A percentile compares a stretch with the other conserved stretches of the same genome.
These are phyloP conservation scores for Jamesozyma rosinii DNA, from an alignment of 805 yeast species.

Conservation along the genomic window DNA sequence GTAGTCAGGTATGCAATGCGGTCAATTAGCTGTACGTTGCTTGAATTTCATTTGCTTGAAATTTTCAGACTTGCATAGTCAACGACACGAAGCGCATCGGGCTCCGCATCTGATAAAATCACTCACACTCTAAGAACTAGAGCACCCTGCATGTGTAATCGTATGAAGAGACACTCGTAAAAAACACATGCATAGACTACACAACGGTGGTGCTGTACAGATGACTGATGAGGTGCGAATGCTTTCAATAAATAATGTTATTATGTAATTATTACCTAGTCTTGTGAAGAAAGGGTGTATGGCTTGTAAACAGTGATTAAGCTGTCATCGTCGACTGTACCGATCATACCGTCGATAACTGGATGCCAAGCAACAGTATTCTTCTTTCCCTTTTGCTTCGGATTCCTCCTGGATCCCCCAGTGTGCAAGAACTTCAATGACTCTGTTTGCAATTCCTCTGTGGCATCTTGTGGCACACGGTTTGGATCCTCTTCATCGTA, in stretches of 20 bases:
- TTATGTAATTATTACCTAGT: too few species aligned
- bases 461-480: conserved; percentile 36
- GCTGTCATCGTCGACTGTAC: conserved; percentile 28
- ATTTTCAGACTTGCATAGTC: background rate
- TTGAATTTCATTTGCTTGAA: background rate
- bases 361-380: conserved; percentile 29
- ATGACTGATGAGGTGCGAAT: too few species aligned
- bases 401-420: conserved; percentile 23
- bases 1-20: background rate
- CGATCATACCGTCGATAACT: conserved; percentile 23
- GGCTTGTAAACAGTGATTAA: conserved; percentile 27
- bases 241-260: too few species aligned
- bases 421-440: conserved; percentile 25
- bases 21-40: background rate
- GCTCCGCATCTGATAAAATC: background rate
- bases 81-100: background rate
- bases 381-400: conserved; percentile 16
- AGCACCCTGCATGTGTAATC: too few species aligned
- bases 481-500: conserved; percentile 36
- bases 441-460: conserved; percentile 19
- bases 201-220: too few species aligned
- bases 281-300: conserved; percentile 6
- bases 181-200: too few species aligned
- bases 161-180: too few species aligned
- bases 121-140: too few species aligned